These are phyloP conservation scores for Macrolepiota dolichaula DNA, from an alignment of 768 basidiomycete species.

Conservation along the genomic window DNA sequence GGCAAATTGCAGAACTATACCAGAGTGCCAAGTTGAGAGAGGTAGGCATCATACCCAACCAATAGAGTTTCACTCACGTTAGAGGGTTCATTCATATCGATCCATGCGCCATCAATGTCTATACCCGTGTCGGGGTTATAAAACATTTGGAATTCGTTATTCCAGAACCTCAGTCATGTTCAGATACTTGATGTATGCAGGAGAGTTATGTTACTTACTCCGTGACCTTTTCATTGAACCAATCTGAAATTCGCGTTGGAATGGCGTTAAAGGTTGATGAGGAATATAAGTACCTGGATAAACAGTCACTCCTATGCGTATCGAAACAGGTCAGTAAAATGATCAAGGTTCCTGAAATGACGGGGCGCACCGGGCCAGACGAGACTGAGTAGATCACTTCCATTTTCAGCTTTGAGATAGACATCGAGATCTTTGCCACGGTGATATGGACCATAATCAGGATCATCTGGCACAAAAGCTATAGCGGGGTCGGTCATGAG, in stretches of 20 bases:
- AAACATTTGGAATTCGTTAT: slow-evolving; percentile 53
- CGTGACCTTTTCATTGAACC: slow-evolving; percentile 55
- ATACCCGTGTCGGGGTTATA: slow-evolving; percentile 50
- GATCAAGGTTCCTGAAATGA: too few relatives aligned
- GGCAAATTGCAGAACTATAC: slow-evolving; percentile 60
- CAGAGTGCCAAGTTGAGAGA: background rate
- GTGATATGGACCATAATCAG: slow-evolving; percentile 50
- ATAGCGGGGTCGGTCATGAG: slow-evolving; percentile 77
- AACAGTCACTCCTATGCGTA: slow-evolving; percentile 3
- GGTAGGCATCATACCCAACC: background rate
- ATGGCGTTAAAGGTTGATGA: background rate
- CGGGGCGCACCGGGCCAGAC: too few relatives aligned
- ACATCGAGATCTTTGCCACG: slow-evolving; percentile 37
- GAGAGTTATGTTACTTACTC: slow-evolving; percentile 30
- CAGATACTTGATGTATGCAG: background rate
- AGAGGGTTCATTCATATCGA: slow-evolving; percentile 74
- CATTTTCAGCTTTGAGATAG: too few relatives aligned
- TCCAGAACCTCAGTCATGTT: slow-evolving; percentile 50
- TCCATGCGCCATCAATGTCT: slow-evolving; percentile 72
- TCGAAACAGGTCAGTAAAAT: too few relatives aligned
- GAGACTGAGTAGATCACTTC: too few relatives aligned
- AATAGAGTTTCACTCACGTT: slow-evolving; percentile 38
- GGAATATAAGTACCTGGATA: background rate
- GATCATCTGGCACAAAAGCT: slow-evolving; percentile 39
- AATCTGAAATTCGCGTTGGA: slow-evolving; percentile 30